phyloP scores from a whole-genome alignment of 306 rosid species.

The Benincasa hispida region DNA sequence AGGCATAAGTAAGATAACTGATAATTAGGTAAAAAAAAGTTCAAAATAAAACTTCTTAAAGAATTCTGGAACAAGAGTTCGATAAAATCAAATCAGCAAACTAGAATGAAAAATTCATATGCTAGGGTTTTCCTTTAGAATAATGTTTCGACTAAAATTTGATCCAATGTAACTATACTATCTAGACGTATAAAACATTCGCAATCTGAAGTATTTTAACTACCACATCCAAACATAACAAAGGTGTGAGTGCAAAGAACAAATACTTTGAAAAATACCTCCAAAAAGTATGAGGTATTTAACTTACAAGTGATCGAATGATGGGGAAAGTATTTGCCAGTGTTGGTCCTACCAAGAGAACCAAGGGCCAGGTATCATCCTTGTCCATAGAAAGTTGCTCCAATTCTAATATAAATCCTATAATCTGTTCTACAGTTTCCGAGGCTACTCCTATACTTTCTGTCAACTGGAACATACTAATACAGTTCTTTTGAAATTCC shows the following conservation, averaged over 20 bases:
- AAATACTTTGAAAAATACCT: background rate
- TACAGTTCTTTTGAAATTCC: constrained; percentile 53
- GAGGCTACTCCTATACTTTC: constrained; percentile 15
- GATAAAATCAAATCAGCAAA: background rate
- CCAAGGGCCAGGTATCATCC: constrained; percentile 83
- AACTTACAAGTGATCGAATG: constrained; percentile 72
- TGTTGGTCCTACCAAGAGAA: constrained; percentile 69
- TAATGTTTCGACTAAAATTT: background rate
- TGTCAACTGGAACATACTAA: constrained; percentile 32
- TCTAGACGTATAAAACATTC: background rate
- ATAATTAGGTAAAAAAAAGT: background rate
- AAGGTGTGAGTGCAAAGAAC: background rate
- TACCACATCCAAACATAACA: background rate
- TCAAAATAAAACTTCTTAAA: background rate
- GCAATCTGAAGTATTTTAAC: background rate
- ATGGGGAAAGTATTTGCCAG: constrained; percentile 50
- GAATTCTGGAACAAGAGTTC: background rate
- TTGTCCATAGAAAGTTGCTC: constrained; percentile 49
- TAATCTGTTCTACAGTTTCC: constrained; percentile 38
- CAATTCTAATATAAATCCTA: constrained; percentile 50
- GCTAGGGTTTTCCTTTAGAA: background rate
- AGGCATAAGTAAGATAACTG: background rate
- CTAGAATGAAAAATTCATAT: background rate
- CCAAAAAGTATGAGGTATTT: constrained; percentile 6
- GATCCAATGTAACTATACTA: background rate